Evolutionary conservation across 441 rosid species (phyloP).

Genomic region (Gossypium schwendimanii): DNA sequence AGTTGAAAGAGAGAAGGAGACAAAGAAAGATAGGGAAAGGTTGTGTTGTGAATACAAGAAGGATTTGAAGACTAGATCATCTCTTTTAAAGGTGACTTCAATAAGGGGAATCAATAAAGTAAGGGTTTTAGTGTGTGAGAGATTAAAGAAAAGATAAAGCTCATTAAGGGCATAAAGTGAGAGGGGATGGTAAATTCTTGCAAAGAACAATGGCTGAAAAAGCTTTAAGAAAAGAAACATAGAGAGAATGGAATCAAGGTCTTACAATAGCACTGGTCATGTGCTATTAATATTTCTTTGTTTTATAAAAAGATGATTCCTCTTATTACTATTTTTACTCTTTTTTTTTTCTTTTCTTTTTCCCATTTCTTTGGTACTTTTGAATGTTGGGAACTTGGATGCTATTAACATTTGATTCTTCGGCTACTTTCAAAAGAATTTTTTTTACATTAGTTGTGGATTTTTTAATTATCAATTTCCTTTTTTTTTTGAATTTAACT

Average conservation of each 20-base stretch:
- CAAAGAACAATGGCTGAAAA: constrained; percentile 40
- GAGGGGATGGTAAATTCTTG: constrained; percentile 54
- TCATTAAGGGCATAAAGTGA: constrained; percentile 30
- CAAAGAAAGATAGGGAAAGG: constrained; percentile 25
- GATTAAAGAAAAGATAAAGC: constrained; percentile 23
- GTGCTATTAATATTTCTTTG: constrained; percentile 17
- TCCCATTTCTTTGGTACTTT: constrained; percentile 1
- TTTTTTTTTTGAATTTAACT: no score
- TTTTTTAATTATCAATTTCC: no score
- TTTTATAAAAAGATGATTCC: constrained; percentile 40
- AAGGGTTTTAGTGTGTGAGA: constrained; percentile 8
- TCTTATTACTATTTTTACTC: constrained; percentile 17
- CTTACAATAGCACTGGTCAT: constrained; percentile 43
- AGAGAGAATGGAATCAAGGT: constrained; percentile 34
- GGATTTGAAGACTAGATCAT: constrained; percentile 13
- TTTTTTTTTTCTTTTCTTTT: no score
- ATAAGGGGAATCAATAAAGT: constrained; percentile 26
- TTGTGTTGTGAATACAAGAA: constrained; percentile 49
- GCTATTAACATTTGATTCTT: background rate
- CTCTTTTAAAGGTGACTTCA: no score
- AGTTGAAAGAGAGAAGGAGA: constrained; percentile 18
- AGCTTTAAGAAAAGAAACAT: constrained; percentile 15
- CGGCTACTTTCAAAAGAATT: background rate
- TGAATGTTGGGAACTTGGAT: background rate
- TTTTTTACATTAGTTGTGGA: no score